Conservation (phyloP, 257 asterid genomes). For the Jacaranda copaia region DNA sequence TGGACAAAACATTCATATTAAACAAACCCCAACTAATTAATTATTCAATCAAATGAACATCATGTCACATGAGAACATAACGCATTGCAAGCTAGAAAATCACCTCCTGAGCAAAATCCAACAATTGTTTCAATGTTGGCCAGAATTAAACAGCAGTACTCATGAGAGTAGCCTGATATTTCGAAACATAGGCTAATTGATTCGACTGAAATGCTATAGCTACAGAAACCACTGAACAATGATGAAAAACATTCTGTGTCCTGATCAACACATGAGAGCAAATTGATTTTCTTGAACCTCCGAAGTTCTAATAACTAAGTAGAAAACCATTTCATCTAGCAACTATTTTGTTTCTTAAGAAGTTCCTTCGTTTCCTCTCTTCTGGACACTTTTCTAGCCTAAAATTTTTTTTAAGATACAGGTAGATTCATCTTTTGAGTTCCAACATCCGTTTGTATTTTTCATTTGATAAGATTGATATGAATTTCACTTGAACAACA, state of each 20-base stretch:
- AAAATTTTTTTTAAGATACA: too few relatives aligned
- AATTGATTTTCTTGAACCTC: conserved; percentile 18
- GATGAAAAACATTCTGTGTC: conserved; percentile 12
- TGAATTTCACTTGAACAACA: neutral
- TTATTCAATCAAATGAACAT: conserved; percentile 8
- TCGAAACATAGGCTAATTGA: conserved; percentile 4
- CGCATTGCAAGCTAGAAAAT: neutral
- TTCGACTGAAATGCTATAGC: neutral
- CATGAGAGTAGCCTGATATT: neutral
- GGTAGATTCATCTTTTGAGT: neutral
- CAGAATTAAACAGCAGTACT: neutral
- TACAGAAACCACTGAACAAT: conserved; percentile 14
- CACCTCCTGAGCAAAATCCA: neutral
- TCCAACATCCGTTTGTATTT: neutral
- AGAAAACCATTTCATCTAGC: conserved; percentile 4
- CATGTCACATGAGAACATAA: neutral
- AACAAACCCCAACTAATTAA: conserved; percentile 7
- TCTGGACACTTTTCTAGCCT: too few relatives aligned
- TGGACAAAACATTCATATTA: conserved; percentile 26
- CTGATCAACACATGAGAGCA: conserved; percentile 28
- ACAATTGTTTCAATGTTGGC: neutral
- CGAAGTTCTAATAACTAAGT: neutral
- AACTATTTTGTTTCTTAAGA: neutral
- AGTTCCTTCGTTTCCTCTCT: too few relatives aligned
- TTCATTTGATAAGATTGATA: neutral